Evolutionary conservation across 495 filamentous ascomycete species (phyloP).

Genomic region (Penicillium diatomitis): DNA sequence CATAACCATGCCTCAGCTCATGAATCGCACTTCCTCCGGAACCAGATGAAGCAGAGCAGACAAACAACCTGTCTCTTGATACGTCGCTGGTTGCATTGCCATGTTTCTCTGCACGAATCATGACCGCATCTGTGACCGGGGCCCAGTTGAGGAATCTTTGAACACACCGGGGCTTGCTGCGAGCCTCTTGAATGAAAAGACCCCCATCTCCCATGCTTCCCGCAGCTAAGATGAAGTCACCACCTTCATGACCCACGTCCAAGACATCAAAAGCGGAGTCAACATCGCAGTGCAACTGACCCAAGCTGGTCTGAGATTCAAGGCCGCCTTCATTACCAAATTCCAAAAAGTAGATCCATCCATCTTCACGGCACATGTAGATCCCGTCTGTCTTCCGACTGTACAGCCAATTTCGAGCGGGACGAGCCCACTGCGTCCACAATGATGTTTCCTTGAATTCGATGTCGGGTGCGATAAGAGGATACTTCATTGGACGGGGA

Average conservation of each 20-base stretch:
- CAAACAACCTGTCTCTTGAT: conserved; percentile 27
- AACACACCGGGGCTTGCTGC: conserved; percentile 40
- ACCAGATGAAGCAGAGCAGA: conserved; percentile 31
- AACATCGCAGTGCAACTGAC: conserved; percentile 35
- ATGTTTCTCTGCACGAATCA: conserved; percentile 27
- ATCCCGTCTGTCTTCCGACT: conserved; percentile 57
- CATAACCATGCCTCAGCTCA: conserved; percentile 63
- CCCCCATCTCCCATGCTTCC: conserved; percentile 78
- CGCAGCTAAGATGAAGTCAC: conserved; percentile 69
- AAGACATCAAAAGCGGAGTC: conserved; percentile 39
- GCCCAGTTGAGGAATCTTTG: conserved; percentile 76
- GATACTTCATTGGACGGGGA: conserved; percentile 32
- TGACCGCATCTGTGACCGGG: conserved; percentile 62
- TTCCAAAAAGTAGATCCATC: conserved; percentile 59
- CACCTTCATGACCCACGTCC: conserved; percentile 42
- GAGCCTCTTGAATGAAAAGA: conserved; percentile 56
- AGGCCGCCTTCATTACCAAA: conserved; percentile 40
- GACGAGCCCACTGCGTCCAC: conserved; percentile 64
- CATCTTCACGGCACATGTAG: conserved; percentile 74
- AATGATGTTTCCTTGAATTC: conserved; percentile 23
- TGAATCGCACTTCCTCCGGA: conserved; percentile 50
- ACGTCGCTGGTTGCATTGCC: conserved; percentile 12
- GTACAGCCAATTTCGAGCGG: conserved; percentile 50
- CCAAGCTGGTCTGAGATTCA: conserved; percentile 27
- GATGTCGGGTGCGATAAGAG: conserved; percentile 19